Base-by-base conservation (phyloP, 2,329 filamentous ascomycete genomes). In the Ceratocystis albifundus region DNA sequence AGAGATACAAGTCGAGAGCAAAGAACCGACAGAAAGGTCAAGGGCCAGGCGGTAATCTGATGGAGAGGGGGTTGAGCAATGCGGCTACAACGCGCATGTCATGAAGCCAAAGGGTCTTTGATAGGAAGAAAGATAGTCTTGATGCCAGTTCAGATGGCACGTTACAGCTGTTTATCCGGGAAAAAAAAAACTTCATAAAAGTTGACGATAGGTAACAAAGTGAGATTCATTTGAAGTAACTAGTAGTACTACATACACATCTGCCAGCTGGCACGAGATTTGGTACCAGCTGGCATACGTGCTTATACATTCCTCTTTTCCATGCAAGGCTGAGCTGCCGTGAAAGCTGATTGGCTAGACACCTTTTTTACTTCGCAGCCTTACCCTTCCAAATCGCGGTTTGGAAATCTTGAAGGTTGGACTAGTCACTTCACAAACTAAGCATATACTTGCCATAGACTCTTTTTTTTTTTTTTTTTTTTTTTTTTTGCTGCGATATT, bases 281-380 rank as follows among this genome's bases (percentile, higher is more conserved):
- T 30, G 10, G 0, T 17, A 25, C 12, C 53, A 57, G 53, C 25
- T 57, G 53, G n/a, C 3, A 12, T 0, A 10, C n/a, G 7, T 48
- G 15, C 45, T 25, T 6, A 17, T 63, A 17, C 25, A 44, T 30
- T 6, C n/a, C 15, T n/a, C 10, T 5, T n/a, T 57, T 12, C 32
- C 25, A 62, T 65, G 66, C 63, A 68, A 68, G 66, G 66, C 66
- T 68, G 63, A 63, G n/a, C 46, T 15, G 48, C 15, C 5, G 17
- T 22, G 53, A 36, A 22, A 46, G n/a, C 5, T 53, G 8, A 68
- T 68, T 68, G 64, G 63, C n/a, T 25, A 3, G 36, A 5, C 36
- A 61, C 64, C n/a, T n/a, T 65, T 66, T 67, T 62, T 64, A 45
- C 61, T 45, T 46, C 20, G 46, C 64, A 68, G 66, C 66, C 66